Evolutionary conservation across 306 rosid genomes (phyloP), one percentile per base, ranked within the genome.

Genomic region (Echinosophora koreensis): DNA sequence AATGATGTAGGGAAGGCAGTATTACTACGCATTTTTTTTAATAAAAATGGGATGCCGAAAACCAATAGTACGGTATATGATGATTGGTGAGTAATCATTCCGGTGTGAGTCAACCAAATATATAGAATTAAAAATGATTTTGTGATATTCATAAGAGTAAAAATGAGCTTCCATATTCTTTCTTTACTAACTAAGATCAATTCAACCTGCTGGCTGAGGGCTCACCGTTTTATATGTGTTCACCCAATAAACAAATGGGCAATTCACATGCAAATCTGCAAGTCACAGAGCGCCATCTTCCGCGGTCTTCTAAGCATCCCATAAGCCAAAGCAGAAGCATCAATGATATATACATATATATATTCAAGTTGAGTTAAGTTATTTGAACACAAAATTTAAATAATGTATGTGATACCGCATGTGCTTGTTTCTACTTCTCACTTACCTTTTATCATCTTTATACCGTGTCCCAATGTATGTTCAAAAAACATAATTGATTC

Each of bases 191-290:
- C 74, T 58, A 66, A 71, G 64, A 84, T 50, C 58, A 57, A 77
- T 81, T 57, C 62, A 73, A 67, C 75, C 74, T 82, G 71, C 69
- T 81, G 80, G 76, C 62, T 70, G 44, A 77, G 27, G 54, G 44
- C 44, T 83, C 62, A n/a, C n/a, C n/a, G n/a, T 46, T 72, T 18
- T 77, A 59, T 77, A 60, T 14, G 60, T 69, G 70, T 44, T 74
- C 22, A 67, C 63, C 61, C 11, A 6, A 74, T 60, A 55, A 67
- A 54, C 47, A 82, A 81, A 60, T 72, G 67, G 74, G 51, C 28
- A 27, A 70, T 49, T 84, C 94, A 90, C 91, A 86, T 87, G 91
- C 68, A 83, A 84, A 80, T n/a, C n/a, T n/a, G n/a, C n/a, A n/a
- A n/a, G n/a, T 77, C 76, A 81, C 71, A 44, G 74, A 81, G 84